Percentiles rank a stretch among this genome's conserved stretches.
Conservation (phyloP, 768 basidiomycete species). For the Termitomyces sp. region DNA sequence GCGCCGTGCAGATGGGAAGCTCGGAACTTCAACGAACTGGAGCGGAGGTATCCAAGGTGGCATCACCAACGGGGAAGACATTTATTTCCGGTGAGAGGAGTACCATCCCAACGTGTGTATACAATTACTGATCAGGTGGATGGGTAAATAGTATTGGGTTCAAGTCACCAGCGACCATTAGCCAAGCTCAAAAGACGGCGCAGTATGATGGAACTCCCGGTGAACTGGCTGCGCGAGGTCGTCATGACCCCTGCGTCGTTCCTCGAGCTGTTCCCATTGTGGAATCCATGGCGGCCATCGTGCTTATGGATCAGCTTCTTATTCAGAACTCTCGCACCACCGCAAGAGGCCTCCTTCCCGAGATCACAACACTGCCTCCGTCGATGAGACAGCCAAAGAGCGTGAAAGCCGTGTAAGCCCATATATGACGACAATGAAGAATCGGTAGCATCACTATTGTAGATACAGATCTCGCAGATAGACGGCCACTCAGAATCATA, state of each 20-base stretch:
- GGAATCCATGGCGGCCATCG: slow-evolving; percentile 95
- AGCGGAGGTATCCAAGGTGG: slow-evolving; percentile 98
- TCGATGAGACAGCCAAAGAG: slow-evolving; percentile 77
- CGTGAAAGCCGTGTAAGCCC: neutral
- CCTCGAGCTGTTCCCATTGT: slow-evolving; percentile 97
- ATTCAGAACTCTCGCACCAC: slow-evolving; percentile 83
- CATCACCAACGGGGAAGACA: slow-evolving; percentile 94
- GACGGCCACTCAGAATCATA: neutral
- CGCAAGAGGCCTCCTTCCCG: slow-evolving; percentile 74
- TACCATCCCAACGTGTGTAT: neutral
- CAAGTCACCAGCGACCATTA: slow-evolving; percentile 98
- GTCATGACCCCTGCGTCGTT: slow-evolving; percentile 97
- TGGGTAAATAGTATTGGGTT: slow-evolving; percentile 71
- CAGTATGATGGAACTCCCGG: slow-evolving; percentile 93
- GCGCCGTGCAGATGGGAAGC: slow-evolving; percentile 54
- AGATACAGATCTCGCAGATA: neutral
- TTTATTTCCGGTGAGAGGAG: slow-evolving; percentile 84
- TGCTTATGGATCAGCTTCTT: slow-evolving; percentile 91
- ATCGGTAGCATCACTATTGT: neutral
- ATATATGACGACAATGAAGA: neutral
- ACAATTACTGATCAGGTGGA: neutral
- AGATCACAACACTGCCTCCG: slow-evolving; percentile 84
- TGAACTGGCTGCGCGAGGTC: slow-evolving; percentile 82
- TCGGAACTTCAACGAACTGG: slow-evolving; percentile 91
- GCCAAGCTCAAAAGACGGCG: slow-evolving; percentile 84